These are phyloP conservation scores for Mortierella claussenii DNA, from an alignment of 192 early-diverging fungal species.

Conservation along the genomic window DNA sequence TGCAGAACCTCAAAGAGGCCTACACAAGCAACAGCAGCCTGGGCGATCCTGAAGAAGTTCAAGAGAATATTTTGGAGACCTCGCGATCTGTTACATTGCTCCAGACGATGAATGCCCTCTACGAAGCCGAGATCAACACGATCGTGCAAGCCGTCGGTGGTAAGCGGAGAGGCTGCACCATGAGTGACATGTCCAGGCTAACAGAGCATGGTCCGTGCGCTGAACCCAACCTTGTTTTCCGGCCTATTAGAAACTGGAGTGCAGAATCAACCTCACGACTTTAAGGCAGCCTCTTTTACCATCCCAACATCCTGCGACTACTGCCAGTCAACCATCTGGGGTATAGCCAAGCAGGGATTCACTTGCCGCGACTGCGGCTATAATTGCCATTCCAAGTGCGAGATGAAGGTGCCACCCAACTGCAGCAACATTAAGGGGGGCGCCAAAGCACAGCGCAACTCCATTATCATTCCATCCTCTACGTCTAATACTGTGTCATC, in stretches of 20 bases:
- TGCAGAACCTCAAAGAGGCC: conserved; percentile 58
- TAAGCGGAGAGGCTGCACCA: too few species aligned
- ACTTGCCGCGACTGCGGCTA: conserved; percentile 76
- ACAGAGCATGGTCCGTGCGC: too few species aligned
- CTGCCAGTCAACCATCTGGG: conserved; percentile 82
- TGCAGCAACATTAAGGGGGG: conserved; percentile 69
- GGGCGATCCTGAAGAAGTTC: conserved; percentile 71
- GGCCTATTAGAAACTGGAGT: conserved; percentile 63
- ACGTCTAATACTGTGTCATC: conserved; percentile 41
- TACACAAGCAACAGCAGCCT: conserved; percentile 60
- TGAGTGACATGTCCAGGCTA: too few species aligned
- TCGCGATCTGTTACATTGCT: conserved; percentile 63
- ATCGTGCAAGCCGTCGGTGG: conserved; percentile 75
- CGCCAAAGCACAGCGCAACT: conserved; percentile 52
- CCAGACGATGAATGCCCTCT: conserved; percentile 53
- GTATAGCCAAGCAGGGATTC: conserved; percentile 76
- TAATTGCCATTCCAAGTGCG: conserved; percentile 83
- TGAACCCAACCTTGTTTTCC: too few species aligned
- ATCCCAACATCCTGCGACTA: conserved; percentile 82
- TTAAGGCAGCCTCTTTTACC: conserved; percentile 75
- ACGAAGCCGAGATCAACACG: conserved; percentile 69
- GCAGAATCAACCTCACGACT: conserved; percentile 66
- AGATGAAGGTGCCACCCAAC: conserved; percentile 78
- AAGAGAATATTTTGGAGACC: conserved; percentile 64
- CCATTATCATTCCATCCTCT: conserved; percentile 21